Evolutionary conservation across 345 rosid species (phyloP).

Genomic region (Acer campestre): DNA sequence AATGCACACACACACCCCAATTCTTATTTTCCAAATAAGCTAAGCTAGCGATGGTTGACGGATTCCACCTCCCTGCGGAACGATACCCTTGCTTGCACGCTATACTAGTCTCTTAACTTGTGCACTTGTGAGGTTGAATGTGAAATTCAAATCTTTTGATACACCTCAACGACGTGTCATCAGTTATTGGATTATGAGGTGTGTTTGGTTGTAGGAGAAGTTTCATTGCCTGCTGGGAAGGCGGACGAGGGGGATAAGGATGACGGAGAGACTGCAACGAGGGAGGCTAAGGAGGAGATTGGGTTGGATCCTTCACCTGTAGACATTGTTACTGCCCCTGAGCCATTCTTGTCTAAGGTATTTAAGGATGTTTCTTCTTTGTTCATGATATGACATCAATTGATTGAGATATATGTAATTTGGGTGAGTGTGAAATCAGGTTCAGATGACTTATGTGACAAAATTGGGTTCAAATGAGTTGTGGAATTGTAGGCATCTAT

Average conservation of each 20-base stretch:
- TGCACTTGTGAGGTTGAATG: no score
- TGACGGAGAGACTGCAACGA: constrained; percentile 67
- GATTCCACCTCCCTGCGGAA: no score
- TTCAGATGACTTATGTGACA: neutral
- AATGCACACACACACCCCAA: no score
- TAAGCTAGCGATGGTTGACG: no score
- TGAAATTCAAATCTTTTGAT: no score
- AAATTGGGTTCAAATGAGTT: neutral
- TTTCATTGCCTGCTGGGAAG: constrained; percentile 83
- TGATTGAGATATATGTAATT: constrained; percentile 1
- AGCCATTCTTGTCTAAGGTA: constrained; percentile 96
- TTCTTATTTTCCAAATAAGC: no score
- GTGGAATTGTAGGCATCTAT: neutral
- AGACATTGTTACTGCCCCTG: constrained; percentile 62
- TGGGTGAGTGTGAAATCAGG: neutral
- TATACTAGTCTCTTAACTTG: no score
- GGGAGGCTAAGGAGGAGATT: constrained; percentile 77
- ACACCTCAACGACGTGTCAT: no score
- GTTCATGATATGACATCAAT: neutral
- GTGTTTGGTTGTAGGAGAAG: constrained; percentile 59
- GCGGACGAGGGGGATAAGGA: constrained; percentile 67
- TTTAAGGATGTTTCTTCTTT: neutral
- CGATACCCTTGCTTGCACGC: no score
- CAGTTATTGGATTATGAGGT: constrained; percentile 8
- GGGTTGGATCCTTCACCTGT: constrained; percentile 73